Evolutionary conservation across 2,329 filamentous ascomycete species (phyloP), one percentile per base, ranked within the genome.

Genomic region (Claviceps sp.): DNA sequence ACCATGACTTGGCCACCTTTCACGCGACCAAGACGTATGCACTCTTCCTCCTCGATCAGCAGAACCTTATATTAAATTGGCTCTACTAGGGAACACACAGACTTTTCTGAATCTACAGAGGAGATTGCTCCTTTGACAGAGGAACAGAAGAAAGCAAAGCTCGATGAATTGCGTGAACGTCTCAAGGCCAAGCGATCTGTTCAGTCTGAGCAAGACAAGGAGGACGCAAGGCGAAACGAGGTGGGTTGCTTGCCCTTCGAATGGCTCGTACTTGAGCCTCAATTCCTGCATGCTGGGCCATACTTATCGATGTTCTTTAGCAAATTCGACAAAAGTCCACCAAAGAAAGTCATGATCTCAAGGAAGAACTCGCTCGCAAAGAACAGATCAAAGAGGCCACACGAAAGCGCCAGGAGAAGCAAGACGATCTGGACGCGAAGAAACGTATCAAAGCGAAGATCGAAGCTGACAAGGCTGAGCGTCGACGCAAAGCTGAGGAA

Each of bases 41-140:
- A 24, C 16, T 16, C 5, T 14, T 14, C 2, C 42, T 7, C 42
- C 40, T 19, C 7, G 8, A 41, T n/a, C 17, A 30, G 14, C 11
- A 40, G 22, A 10, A 26, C 17, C 5, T 13, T 22, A 34, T n/a
- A 16, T 42, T 50, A 17, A 50, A 6, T 10, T 6, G 10, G 19
- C 16, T 24, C 48, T n/a, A 24, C 22, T 52, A 87, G 82, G 8
- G 86, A 88, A 48, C 93, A 98, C 68, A 81, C 83, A 47, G 86
- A 96, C 68, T 98, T 98, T 65, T 80, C 86, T 19, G 89, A 98
- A 66, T 96, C 90, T 0, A 91, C 87, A 4, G 91, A 97, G 62
- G 89, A 94, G 64, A 83, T 98, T 59, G 85, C 87, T 3, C 88
- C 91, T 0, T 72, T 98, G 61, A 96, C 90, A 0, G 89, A 91